phyloP scores from a whole-genome alignment of 345 rosid genomes.

The Boechera divaricarpa region DNA sequence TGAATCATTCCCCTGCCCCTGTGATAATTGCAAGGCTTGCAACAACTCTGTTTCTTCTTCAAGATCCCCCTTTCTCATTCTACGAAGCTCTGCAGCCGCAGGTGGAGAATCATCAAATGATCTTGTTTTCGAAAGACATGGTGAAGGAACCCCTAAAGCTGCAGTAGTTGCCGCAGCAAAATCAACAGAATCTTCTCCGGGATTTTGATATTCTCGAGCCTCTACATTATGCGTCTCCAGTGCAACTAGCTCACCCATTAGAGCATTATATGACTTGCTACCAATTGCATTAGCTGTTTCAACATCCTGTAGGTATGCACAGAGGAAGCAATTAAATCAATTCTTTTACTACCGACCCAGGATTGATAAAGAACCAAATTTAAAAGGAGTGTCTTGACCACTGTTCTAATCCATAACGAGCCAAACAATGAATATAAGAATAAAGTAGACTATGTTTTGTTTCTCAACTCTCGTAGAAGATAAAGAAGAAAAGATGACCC shows the following conservation, averaged over 20 bases:
- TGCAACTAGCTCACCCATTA: conserved; percentile 90
- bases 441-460: conserved; percentile 12
- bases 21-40: conserved; percentile 74
- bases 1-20: conserved; percentile 49
- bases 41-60: conserved; percentile 83
- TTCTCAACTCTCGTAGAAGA: conserved; percentile 16
- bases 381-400: conserved; percentile 14
- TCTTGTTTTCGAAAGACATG: conserved; percentile 73
- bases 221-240: conserved; percentile 67
- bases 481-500: conserved; percentile 17
- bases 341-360: conserved; percentile 1
- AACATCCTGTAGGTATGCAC: conserved; percentile 62
- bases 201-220: conserved; percentile 46
- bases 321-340: conserved; percentile 22
- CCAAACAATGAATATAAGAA: conserved; percentile 20
- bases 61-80: conserved; percentile 69
- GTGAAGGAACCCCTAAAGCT: conserved; percentile 92
- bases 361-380: conserved; percentile 5
- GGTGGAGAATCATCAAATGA: conserved; percentile 81
- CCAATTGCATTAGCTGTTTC: conserved; percentile 84
- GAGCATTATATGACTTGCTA: conserved; percentile 84
- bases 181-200: conserved; percentile 80
- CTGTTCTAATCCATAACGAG: conserved; percentile 33
- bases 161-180: conserved; percentile 99
- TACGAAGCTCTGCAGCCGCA: conserved; percentile 54